These are phyloP conservation scores for Sporothrix euskadiensis DNA, from an alignment of 2,329 filamentous ascomycete species.

Conservation along the genomic window DNA sequence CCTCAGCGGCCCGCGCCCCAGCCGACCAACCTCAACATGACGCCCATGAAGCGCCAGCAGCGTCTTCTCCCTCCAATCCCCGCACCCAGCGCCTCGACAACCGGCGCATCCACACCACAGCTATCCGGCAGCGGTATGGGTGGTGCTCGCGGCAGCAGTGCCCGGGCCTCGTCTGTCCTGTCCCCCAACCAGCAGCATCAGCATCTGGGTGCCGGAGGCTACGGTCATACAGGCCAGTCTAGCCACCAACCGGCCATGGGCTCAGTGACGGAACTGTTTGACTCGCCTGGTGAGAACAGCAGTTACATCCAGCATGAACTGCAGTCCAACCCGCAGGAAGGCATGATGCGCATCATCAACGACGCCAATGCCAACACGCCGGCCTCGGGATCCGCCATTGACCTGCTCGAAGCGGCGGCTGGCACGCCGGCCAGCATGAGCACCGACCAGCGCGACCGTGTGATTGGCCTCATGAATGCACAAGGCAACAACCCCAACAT, in stretches of 20 bases:
- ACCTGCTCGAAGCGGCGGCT: conserved; percentile 59
- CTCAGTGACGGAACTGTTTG: conserved; percentile 62
- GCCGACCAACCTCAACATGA: conserved; percentile 41
- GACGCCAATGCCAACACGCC: conserved; percentile 59
- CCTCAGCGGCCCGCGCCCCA: conserved; percentile 47
- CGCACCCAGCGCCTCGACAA: conserved; percentile 30
- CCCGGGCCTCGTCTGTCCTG: conserved; percentile 19
- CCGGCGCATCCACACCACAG: neutral
- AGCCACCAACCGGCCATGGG: conserved; percentile 42
- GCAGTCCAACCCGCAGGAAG: conserved; percentile 58
- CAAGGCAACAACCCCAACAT: conserved; percentile 35
- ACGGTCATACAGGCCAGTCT: conserved; percentile 7
- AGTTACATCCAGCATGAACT: conserved; percentile 57
- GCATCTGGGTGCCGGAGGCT: conserved; percentile 34
- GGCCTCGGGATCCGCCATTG: conserved; percentile 44
- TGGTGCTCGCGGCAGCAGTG: conserved; percentile 6
- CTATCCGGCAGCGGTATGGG: neutral
- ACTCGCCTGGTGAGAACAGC: conserved; percentile 51
- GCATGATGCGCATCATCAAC: conserved; percentile 66
- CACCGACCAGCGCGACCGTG: conserved; percentile 58
- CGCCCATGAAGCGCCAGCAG: conserved; percentile 52
- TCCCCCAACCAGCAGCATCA: conserved; percentile 35
- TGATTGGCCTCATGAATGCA: conserved; percentile 62
- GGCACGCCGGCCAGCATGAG: conserved; percentile 57
- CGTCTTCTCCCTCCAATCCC: conserved; percentile 59